A percentile compares a stretch with the other conserved stretches of the same genome.
These are phyloP conservation scores for Suhomyces faveliae DNA, from an alignment of 805 yeast genomes.

Conservation along the genomic window DNA sequence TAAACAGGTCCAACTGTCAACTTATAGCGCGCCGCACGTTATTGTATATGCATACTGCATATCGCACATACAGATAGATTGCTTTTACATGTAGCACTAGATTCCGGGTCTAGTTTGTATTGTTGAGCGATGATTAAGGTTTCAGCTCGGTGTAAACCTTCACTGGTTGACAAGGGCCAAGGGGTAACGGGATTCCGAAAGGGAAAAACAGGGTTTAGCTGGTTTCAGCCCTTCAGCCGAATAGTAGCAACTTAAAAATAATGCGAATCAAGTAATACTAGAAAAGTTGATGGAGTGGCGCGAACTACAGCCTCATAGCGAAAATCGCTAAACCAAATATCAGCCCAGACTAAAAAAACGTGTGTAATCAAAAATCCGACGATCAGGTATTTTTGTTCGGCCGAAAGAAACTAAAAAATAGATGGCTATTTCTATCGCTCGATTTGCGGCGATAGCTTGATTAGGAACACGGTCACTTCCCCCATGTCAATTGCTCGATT, in stretches of 20 bases:
- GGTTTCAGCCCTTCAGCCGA: not conserved
- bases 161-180: not conserved
- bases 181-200: not conserved
- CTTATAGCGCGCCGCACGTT: too few species aligned
- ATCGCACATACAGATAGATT: not conserved
- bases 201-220: not conserved
- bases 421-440: too few species aligned
- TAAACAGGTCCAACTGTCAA: too few species aligned
- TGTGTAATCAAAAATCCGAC: not conserved
- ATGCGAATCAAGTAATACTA: not conserved
- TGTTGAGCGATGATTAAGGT: not conserved
- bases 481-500: too few species aligned
- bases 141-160: not conserved
- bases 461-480: too few species aligned
- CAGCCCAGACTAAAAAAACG: not conserved
- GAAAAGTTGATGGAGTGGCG: too few species aligned
- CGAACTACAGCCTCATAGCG: not conserved
- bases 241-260: not conserved
- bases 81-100: not conserved
- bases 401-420: too few species aligned
- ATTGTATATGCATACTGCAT: too few species aligned
- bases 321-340: not conserved
- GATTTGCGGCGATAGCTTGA: too few species aligned
- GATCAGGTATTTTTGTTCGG: not conserved
- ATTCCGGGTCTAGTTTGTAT: not conserved